Evolutionary conservation across 2,329 filamentous ascomycete genomes (phyloP), one percentile per base, ranked within the genome.

Genomic region (Stagonosporopsis vannaccii): DNA sequence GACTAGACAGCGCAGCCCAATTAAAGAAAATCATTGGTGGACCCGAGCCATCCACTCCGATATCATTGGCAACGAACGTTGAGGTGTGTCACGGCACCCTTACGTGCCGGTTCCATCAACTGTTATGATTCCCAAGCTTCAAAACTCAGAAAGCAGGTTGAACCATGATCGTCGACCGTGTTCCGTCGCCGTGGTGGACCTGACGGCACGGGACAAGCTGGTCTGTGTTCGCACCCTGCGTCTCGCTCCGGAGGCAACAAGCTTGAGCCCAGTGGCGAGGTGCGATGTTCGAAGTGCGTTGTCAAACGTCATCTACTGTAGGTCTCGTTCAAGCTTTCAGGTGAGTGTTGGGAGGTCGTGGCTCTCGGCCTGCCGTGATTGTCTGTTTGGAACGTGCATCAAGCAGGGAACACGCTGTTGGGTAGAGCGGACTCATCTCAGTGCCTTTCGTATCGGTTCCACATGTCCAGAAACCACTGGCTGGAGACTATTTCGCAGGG

Each of bases 11-110:
- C 69, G 63, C 19, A 48, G 41, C 30, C 20, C 20, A 7, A 32
- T 20, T 20, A 20, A 28, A 36, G 25, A 37, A 52, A 49, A 65
- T 74, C 71, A 76, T 76, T 75, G 69, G 67, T 58, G 71, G 71
- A 73, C 70, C 62, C 63, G 68, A 71, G 30, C 30, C 6, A 15
- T 68, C 68, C 51, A 71, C 63, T 66, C 71, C 55, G 53, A 56
- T 61, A 65, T 13, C 70, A 71, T 73, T 71, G 61, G 60, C 40
- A 58, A 36, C 52, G 56, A 37, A 62, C 46, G 55, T 67, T 70
- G 70, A 66, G 51, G 39, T 46, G 35, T 42, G 28, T 22, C 33
- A 25, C 28, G 28, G 70, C 71, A 72, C 62, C 62, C 61, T 65
- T 63, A 62, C 49, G 70, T 72, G 70, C 59, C 66, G 58, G 59